Base-by-base conservation (phyloP, 2,329 filamentous ascomycete genomes). In the Fusarium sp. region DNA sequence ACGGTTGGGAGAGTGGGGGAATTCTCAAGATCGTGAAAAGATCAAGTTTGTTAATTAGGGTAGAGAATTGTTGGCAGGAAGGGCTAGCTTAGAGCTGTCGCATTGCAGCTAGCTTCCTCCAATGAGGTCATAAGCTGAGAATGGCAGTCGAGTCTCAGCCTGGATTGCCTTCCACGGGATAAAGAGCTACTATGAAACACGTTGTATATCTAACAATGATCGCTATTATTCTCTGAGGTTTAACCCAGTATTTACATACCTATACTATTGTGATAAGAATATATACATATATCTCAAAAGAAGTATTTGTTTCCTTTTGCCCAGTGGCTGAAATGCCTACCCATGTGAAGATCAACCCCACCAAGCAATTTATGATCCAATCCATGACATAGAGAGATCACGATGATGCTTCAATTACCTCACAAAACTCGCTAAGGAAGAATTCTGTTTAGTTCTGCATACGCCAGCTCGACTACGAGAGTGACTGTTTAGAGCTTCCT, bases 341-440 rank as follows among this genome's bases (percentile, higher is more conserved):
- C 64, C 72, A 42, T 56, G 67, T 57, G 67, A 69, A 64, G 65
- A 69, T 69, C 67, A 69, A 69, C 58, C 65, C 67, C 67, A 53
- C 67, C 32, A 69, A 30, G 13, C 38, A 35, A 56, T 32, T 56
- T 43, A 58, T 28, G 42, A 49, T 40, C 42, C 28, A 23, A 64
- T 49, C 52, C 30, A 47, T 33, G 21, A 30, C 21, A 23, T 18
- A 13, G 47, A 40, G 50, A 54, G 13, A 18, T 59, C 54, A 38
- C 33, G 7, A 53, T 19, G 5, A 47, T 60, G 18, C 19, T n/a
- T 40, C 15, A 46, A 30, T 60, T 37, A 9, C 16, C 33, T 50
- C 19, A 23, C 23, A 9, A 33, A 32, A 13, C n/a, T 32, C 21
- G 7, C 21, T 16, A 6, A 25, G 6, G 10, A 23, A 18, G 21